Evolutionary conservation across 306 rosid species (phyloP).

Genomic region (Fagus crenata): DNA sequence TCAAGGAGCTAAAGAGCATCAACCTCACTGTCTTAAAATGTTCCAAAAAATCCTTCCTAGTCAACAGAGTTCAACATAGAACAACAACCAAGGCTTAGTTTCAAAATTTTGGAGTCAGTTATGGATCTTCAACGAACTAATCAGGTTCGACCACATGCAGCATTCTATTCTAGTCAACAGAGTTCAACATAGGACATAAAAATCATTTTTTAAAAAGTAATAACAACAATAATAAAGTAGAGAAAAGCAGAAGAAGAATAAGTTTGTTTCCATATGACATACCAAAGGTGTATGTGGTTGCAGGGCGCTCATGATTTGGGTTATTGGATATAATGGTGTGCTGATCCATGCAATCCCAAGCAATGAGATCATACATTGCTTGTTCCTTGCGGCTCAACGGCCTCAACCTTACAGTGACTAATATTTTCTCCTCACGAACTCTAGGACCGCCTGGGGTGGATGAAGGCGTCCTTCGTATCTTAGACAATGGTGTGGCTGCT

Average conservation of each 20-base stretch:
- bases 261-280: not conserved
- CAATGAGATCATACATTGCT: conserved; percentile 83
- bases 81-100: not conserved
- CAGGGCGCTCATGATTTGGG: conserved; percentile 73
- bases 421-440: conserved; percentile 77
- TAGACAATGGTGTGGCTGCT: conserved; percentile 60
- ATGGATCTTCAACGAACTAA: too few relatives aligned
- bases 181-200: too few relatives aligned
- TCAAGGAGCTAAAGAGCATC: not conserved
- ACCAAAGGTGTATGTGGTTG: conserved; percentile 70
- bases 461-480: conserved; percentile 48
- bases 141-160: too few relatives aligned
- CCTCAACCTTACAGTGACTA: conserved; percentile 84
- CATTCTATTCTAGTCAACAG: too few relatives aligned
- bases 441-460: conserved; percentile 69
- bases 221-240: not conserved
- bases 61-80: not conserved
- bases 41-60: too few relatives aligned
- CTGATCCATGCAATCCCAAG: conserved; percentile 84
- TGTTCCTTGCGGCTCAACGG: conserved; percentile 80
- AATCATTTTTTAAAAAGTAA: not conserved
- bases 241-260: not conserved
- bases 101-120: too few relatives aligned
- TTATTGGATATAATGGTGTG: conserved; percentile 67
- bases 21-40: not conserved